phyloP scores from a whole-genome alignment of 2,329 filamentous ascomycete species.

The Ophiostoma tasmaniense region DNA sequence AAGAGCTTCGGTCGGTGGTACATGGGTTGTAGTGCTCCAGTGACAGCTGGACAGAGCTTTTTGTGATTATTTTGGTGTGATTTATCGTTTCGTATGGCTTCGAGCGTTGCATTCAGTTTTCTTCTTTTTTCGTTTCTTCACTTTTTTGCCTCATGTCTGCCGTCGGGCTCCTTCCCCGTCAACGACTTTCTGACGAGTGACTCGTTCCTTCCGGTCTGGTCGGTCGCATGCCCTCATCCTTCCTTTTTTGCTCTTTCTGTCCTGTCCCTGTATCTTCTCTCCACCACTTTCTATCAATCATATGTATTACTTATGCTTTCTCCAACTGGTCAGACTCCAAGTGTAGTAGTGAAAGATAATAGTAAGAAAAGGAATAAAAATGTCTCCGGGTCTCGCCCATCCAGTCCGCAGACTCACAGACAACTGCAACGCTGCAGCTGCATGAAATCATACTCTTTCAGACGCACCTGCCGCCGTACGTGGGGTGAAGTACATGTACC shows the following conservation, averaged over 20 bases:
- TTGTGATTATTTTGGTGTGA: not conserved
- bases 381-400: not conserved
- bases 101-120: not conserved
- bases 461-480: slow-evolving; percentile 18
- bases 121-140: not conserved
- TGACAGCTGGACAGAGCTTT: not conserved
- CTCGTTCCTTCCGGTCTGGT: not conserved
- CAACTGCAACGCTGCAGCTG: slow-evolving; percentile 16
- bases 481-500: slow-evolving; percentile 11
- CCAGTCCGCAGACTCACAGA: not conserved
- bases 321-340: not conserved
- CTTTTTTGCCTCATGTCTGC: not conserved
- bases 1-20: not conserved
- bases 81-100: not conserved
- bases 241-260: not conserved
- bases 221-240: not conserved
- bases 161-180: not conserved
- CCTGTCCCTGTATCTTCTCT: no score
- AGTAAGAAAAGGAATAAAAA: not conserved
- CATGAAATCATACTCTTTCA: slow-evolving; percentile 11
- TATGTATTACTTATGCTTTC: not conserved
- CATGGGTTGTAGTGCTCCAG: not conserved
- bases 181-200: not conserved
- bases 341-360: not conserved
- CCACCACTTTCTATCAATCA: not conserved